Base-by-base conservation (phyloP, 2,329 filamentous ascomycete genomes). In the Ophiostoma populinum region DNA sequence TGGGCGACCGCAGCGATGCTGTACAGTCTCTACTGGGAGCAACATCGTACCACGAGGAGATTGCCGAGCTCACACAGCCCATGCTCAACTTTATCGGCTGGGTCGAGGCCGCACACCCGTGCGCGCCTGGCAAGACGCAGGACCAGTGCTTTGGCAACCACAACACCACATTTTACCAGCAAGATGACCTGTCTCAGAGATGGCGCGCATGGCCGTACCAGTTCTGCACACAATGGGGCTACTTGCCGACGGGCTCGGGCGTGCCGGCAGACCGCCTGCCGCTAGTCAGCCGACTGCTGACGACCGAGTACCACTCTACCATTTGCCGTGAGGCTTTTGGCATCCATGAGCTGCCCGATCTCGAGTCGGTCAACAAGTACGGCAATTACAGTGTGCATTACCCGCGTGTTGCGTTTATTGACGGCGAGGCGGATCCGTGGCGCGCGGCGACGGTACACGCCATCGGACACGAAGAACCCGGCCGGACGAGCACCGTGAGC, bases 351-450 rank as follows among this genome's bases (percentile, higher is more conserved):
- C 67, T 66, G 0, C 67, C 82, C 0, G 61, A 85, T 34, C 56
- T 76, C 0, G 62, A 70, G 1, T 60, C 61, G 1, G 72, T 90
- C 52, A 90, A 92, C 60, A 73, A 76, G 48, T 76, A 79, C 43
- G 83, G 83, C 27, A 79, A 73, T 10, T 80, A 74, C 52, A 57
- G 67, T 49, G 75, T 90, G 45, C 67, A 67, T 30, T 85, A 82
- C 49, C 68, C 75, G 1, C 75, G 82, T 2, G 66, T 92, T 1
- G 83, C 83, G 3, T 66, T 80, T 32, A 60, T 92, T 25, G 81
- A 85, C 42, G 82, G 82, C 19, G 68, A 80, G 42, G 69, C 70
- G 37, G 83, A 92, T 49, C 81, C 82, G 0, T 92, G 83, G 83
- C 67, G 76, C 13, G 70, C 72, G 0, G 79, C 78, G 0, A 79